Evolutionary conservation across 2,329 filamentous ascomycete species (phyloP).

Genomic region (Mycosphaerella arachidis): DNA sequence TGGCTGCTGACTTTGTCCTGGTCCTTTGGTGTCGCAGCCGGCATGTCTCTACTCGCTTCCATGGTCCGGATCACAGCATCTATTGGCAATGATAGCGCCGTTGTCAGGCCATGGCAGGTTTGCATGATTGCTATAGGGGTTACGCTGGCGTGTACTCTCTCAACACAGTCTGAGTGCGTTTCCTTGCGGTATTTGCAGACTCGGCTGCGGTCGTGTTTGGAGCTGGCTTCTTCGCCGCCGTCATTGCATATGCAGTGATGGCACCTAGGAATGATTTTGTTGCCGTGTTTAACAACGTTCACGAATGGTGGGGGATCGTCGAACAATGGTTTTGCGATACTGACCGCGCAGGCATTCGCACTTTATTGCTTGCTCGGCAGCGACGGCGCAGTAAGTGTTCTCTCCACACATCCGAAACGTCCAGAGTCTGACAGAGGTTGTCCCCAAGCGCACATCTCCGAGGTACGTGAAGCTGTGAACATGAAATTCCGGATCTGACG

Average conservation of each 20-base stretch:
- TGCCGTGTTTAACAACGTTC: constrained; percentile 27
- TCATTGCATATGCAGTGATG: constrained; percentile 4
- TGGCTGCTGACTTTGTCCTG: constrained; percentile 14
- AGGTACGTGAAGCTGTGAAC: not conserved
- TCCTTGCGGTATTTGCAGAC: constrained; percentile 18
- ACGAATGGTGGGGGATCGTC: constrained; percentile 23
- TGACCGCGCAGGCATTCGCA: constrained; percentile 21
- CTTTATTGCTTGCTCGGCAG: constrained; percentile 8
- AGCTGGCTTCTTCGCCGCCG: constrained; percentile 5
- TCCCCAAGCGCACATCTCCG: constrained; percentile 8
- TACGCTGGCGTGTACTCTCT: constrained; percentile 4
- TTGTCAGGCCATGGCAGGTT: not conserved
- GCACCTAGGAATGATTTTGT: constrained; percentile 22
- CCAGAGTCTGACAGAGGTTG: no score
- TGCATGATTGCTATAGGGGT: not conserved
- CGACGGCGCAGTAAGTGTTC: constrained; percentile 2
- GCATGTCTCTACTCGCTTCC: constrained; percentile 10
- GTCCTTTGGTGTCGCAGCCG: constrained; percentile 10
- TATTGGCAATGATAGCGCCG: not conserved
- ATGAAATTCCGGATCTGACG: not conserved
- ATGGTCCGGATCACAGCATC: constrained; percentile 3
- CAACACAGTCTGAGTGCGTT: constrained; percentile 17
- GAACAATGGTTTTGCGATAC: constrained; percentile 22
- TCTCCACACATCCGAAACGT: no score
- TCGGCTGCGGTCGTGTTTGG: constrained; percentile 16